Evolutionary conservation across 2,329 filamentous ascomycete genomes (phyloP).

Genomic region (Cladosporium sp.): DNA sequence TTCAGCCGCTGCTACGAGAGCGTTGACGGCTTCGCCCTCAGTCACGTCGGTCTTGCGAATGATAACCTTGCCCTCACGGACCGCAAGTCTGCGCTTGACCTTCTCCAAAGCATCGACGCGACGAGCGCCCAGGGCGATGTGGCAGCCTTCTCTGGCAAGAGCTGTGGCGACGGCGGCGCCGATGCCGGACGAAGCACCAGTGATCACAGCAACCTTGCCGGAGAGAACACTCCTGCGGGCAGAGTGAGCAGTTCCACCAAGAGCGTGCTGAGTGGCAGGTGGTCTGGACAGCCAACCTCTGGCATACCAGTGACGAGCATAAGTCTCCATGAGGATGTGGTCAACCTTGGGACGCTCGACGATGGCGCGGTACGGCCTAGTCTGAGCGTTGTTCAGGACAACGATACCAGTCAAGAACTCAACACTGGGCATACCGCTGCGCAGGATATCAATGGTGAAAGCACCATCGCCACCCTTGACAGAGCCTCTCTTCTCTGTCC

Average conservation of each 20-base stretch:
- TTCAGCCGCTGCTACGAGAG: conserved; percentile 61
- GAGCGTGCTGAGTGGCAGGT: conserved; percentile 55
- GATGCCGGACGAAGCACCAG: conserved; percentile 77
- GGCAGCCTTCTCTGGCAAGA: conserved; percentile 69
- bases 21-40: conserved; percentile 64
- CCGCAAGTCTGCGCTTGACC: conserved; percentile 63
- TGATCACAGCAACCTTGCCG: conserved; percentile 73
- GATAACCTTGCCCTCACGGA: conserved; percentile 65
- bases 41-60: conserved; percentile 74
- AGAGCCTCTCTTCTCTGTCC: conserved; percentile 69
- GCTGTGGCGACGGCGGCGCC: conserved; percentile 72
- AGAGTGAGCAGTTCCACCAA: conserved; percentile 47
- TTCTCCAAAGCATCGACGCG: conserved; percentile 68
- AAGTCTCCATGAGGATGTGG: conserved; percentile 70
- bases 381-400: conserved; percentile 71
- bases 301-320: conserved; percentile 78
- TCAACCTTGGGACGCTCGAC: conserved; percentile 71
- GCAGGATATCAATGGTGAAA: conserved; percentile 77
- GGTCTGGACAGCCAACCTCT: conserved; percentile 72
- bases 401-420: conserved; percentile 72
- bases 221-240: conserved; percentile 61
- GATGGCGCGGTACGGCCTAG: conserved; percentile 59
- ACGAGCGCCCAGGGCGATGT: conserved; percentile 72
- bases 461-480: conserved; percentile 68
- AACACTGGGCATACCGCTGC: conserved; percentile 76